Evolutionary conservation across 2,329 filamentous ascomycete species (phyloP).

Genomic region (Nigrospora sphaerica): DNA sequence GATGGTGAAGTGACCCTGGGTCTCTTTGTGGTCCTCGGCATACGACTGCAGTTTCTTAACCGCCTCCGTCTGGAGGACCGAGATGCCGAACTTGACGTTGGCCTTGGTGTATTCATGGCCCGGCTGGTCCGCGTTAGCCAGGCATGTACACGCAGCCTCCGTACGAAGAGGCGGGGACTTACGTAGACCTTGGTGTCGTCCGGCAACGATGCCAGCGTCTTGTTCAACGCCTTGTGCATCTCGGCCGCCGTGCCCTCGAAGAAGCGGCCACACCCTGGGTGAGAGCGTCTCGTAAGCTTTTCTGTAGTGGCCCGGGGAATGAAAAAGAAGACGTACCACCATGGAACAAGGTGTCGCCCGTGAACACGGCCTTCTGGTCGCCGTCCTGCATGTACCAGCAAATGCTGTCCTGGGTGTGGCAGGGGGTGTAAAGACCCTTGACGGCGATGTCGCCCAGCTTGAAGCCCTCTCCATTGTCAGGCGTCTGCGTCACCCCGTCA

Average conservation of each 20-base stretch:
- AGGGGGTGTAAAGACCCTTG: conserved; percentile 88
- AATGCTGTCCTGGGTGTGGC: conserved; percentile 97
- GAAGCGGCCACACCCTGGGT: conserved; percentile 80
- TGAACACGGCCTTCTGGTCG: conserved; percentile 73
- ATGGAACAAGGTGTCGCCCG: conserved; percentile 93
- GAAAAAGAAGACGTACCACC: conserved; percentile 51
- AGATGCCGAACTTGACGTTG: conserved; percentile 82
- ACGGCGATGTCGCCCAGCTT: conserved; percentile 77
- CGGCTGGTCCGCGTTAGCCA: conserved; percentile 43
- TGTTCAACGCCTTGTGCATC: conserved; percentile 91
- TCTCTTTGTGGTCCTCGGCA: conserved; percentile 74
- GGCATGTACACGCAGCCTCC: background rate
- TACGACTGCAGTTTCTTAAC: conserved; percentile 73
- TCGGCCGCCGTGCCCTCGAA: conserved; percentile 86
- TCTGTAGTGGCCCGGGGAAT: background rate
- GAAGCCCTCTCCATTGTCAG: conserved; percentile 69
- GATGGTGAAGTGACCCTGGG: conserved; percentile 93
- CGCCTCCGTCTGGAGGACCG: conserved; percentile 66
- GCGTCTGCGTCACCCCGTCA: conserved; percentile 69
- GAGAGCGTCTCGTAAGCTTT: background rate
- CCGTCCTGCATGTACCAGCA: conserved; percentile 89
- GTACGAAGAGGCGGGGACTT: conserved; percentile 24
- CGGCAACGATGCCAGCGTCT: conserved; percentile 71
- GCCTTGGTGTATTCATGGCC: conserved; percentile 98
- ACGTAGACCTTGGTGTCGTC: conserved; percentile 91